Evolutionary conservation across 163 green algal genomes (phyloP), one percentile per base, ranked within the genome.

Genomic region (Trebouxia gelatinosa): DNA sequence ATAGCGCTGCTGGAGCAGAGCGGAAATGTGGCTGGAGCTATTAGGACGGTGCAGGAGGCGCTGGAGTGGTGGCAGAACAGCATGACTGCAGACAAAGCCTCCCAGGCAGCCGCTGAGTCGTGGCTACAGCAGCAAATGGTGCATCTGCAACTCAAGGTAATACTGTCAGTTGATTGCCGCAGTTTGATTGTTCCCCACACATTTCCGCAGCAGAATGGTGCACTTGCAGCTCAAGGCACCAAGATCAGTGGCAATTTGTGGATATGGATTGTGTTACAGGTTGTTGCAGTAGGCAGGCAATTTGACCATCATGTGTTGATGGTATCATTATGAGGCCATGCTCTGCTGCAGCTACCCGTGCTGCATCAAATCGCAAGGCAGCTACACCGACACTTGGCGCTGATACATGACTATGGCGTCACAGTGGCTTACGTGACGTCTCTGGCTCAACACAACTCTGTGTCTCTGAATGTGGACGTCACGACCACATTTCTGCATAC

Each of bases 1-100:
- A 62, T 88, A 40, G 80, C 84, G 4, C 80, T 95, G 58, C 80
- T 87, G 62, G 86, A 95, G 80, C 84, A 58, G 59, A 26, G 40
- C 80, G 79, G 58, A 6, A 54, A 81, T 28, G 43, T 76, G 1
- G 39, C 16, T 38, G 59, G 54, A 5, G 78, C 78, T 13, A 32
- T 71, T 26, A 59, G 6, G 21, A 57, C 58, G 19, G 57, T 79
- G 50, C 34, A 77, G 29, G 68, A 43, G 34, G 68, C 64, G 7
- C 68, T 78, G 61, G 23, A 13, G 6, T 40, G 32, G 34, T 62
- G 29, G 66, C 51, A 78, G 29, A 29, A 43, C 13, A 38, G 48
- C 31, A 62, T 54, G 50, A 51, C 48, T 19, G 40, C 48, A 40
- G 65, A 70, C 37, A 35, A 64, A 28, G 26, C 67, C 6, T 34